Evolutionary conservation across 2,329 filamentous ascomycete species (phyloP), one percentile per base, ranked within the genome.

Genomic region (Claviceps fusiformis): DNA sequence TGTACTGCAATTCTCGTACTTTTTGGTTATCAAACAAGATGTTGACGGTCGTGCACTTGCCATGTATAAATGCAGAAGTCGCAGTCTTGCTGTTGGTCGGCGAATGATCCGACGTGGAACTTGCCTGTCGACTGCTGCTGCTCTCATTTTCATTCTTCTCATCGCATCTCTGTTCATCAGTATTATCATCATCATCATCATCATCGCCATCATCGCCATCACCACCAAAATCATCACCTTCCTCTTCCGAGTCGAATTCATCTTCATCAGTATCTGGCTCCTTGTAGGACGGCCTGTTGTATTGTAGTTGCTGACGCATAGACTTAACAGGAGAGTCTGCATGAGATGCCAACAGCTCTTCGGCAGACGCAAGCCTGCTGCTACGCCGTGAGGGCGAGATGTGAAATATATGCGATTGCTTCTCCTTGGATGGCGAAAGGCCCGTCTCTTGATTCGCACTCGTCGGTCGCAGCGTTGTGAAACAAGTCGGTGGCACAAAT

Each of bases 21-120:
- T 88, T 83, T 64, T 87, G 79, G 65, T 91, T 91, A 67, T 91
- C 87, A 60, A 91, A 83, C 48, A 81, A 73, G 47, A 91, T 77
- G 57, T 86, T 79, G 19, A 91, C 86, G 6, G 82, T 75, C 45
- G 83, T 76, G 63, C 87, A 92, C 60, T 85, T 75, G 1, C 86
- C 86, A 58, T 91, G 87, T 31, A 85, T 69, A 56, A 75, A 75
- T 1, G 62, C 54, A 9, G 48, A 41, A 39, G 37, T 11, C 15
- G 50, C n/a, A n/a, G n/a, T 3, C 13, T 58, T 24, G 9, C 58
- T 27, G 13, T 27, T 46, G 24, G 9, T 45, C 1, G n/a, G 19
- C 35, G 45, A 33, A 4, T 11, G 10, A 17, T 31, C 29, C n/a
- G 10, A 17, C 33, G 44, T 29, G 37, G 27, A 33, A n/a, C n/a